Evolutionary conservation across 2,329 filamentous ascomycete species (phyloP).

Genomic region (Incumbomyces lentus): DNA sequence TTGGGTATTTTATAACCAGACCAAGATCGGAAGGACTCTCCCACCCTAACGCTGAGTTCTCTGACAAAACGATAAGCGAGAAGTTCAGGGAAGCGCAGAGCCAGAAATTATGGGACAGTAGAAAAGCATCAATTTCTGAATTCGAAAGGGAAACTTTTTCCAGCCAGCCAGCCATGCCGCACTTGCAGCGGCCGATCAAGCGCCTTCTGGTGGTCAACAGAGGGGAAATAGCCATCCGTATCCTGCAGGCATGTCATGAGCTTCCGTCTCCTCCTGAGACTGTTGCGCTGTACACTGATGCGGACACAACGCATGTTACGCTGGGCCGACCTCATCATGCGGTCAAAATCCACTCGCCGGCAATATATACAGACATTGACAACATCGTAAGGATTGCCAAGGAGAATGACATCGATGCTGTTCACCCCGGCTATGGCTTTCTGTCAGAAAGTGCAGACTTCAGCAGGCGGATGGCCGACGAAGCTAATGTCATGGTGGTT

Average conservation of each 20-base stretch:
- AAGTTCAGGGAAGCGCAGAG: too few species aligned
- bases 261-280: conserved; percentile 41
- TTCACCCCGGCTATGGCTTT: conserved; percentile 56
- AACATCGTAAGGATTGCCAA: conserved; percentile 39
- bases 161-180: conserved; percentile 18
- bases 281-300: conserved; percentile 44
- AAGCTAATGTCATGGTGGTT: conserved; percentile 40
- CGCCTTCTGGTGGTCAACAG: conserved; percentile 45
- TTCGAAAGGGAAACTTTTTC: too few species aligned
- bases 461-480: conserved; percentile 38
- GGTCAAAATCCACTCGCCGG: conserved; percentile 41
- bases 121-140: too few species aligned
- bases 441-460: conserved; percentile 47
- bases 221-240: conserved; percentile 55
- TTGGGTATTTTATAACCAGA: too few species aligned
- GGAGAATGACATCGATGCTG: conserved; percentile 42
- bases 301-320: conserved; percentile 46
- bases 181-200: conserved; percentile 32
- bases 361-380: conserved; percentile 44
- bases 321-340: conserved; percentile 38
- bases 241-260: conserved; percentile 46
- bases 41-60: too few species aligned
- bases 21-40: too few species aligned
- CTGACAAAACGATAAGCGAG: too few species aligned
- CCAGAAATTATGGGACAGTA: too few species aligned